Percentiles rank a stretch among this genome's conserved stretches.
Evolutionary conservation across 2,329 filamentous ascomycete genomes (phyloP).

Genomic region (Epichloe hybrida): DNA sequence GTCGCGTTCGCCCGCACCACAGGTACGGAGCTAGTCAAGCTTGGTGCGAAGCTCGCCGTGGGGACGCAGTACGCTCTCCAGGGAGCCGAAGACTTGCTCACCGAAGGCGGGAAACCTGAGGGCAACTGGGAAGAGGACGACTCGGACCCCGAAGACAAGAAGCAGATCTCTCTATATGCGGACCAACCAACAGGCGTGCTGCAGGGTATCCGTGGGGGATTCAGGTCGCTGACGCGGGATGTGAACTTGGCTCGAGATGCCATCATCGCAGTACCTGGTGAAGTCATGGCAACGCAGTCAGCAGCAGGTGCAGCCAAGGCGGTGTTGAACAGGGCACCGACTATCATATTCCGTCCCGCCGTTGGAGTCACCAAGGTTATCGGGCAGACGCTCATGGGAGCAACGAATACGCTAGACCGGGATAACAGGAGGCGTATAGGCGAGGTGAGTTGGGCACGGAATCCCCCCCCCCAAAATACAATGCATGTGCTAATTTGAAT

Average conservation of each 20-base stretch:
- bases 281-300: slow-evolving; percentile 74
- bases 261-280: slow-evolving; percentile 85
- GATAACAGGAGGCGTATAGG: slow-evolving; percentile 68
- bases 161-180: slow-evolving; percentile 80
- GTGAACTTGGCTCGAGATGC: slow-evolving; percentile 78
- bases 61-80: slow-evolving; percentile 87
- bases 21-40: slow-evolving; percentile 81
- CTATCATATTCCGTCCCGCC: slow-evolving; percentile 78
- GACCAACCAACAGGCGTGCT: slow-evolving; percentile 85
- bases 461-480: too few relatives aligned
- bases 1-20: slow-evolving; percentile 85
- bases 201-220: slow-evolving; percentile 77
- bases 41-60: slow-evolving; percentile 87
- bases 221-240: slow-evolving; percentile 71
- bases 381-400: slow-evolving; percentile 79
- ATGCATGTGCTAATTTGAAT: slow-evolving; percentile 3
- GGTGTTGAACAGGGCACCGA: slow-evolving; percentile 73
- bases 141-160: slow-evolving; percentile 54
- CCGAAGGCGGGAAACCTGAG: slow-evolving; percentile 24
- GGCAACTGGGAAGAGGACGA: slow-evolving; percentile 45
- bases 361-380: slow-evolving; percentile 84
- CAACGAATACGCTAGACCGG: slow-evolving; percentile 82
- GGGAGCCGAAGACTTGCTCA: slow-evolving; percentile 70
- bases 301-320: slow-evolving; percentile 69
- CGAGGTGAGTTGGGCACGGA: slow-evolving; percentile 52